A percentile compares a stretch with the other conserved stretches of the same genome.
Evolutionary conservation across 768 basidiomycete genomes (phyloP).

Genomic region (Galerina sulciceps): DNA sequence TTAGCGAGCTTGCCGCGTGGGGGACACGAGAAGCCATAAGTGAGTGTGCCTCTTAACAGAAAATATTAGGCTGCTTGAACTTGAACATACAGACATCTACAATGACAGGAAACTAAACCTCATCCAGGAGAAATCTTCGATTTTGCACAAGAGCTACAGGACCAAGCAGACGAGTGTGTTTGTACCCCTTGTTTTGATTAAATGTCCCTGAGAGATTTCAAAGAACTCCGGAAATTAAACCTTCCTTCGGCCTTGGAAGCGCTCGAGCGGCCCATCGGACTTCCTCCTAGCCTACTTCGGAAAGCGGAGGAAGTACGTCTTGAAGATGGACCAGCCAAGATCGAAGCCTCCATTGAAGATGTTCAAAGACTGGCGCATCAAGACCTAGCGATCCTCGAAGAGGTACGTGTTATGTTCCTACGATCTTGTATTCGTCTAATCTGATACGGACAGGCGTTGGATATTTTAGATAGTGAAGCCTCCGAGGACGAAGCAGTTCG

Average conservation of each 20-base stretch:
- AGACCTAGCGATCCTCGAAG: conserved; percentile 68
- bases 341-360: conserved; percentile 75
- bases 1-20: conserved; percentile 79
- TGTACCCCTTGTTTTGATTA: not conserved
- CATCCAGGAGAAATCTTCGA: conserved; percentile 67
- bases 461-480: conserved; percentile 89
- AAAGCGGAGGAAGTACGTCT: conserved; percentile 85
- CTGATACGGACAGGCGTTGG: conserved; percentile 64
- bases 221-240: conserved; percentile 70
- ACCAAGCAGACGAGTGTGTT: conserved; percentile 61
- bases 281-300: conserved; percentile 85
- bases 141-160: conserved; percentile 64
- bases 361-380: conserved; percentile 68
- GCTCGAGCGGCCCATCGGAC: conserved; percentile 81
- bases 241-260: conserved; percentile 89
- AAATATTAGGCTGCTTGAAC: not conserved
- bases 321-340: conserved; percentile 74
- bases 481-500: conserved; percentile 80
- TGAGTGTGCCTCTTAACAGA: conserved; percentile 37
- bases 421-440: not conserved
- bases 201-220: conserved; percentile 2
- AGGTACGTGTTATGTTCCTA: conserved; percentile 52
- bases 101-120: conserved; percentile 78
- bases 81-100: conserved; percentile 64
- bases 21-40: conserved; percentile 90